These are phyloP conservation scores for Halophytophthora batemanensis DNA, from an alignment of 352 stramenopile genomes.

Conservation along the genomic window DNA sequence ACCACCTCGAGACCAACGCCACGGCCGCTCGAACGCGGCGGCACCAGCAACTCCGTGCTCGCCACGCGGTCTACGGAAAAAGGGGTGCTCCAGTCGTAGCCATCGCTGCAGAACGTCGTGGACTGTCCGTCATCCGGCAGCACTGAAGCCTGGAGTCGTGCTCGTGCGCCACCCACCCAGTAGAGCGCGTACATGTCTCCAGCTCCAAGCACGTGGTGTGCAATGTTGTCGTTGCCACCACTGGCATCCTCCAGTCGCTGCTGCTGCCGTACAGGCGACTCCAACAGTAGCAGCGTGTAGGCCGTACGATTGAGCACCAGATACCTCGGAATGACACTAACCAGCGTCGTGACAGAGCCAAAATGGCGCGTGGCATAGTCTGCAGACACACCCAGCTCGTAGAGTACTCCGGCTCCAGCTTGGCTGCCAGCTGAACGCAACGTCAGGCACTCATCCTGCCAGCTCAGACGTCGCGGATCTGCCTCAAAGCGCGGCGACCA, in stretches of 20 bases:
- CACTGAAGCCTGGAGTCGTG: constrained; percentile 53
- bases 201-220: constrained; percentile 68
- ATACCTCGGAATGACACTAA: constrained; percentile 83
- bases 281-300: constrained; percentile 65
- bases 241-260: constrained; percentile 22
- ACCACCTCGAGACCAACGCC: constrained; percentile 41
- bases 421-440: constrained; percentile 34
- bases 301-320: constrained; percentile 65
- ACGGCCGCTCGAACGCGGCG: constrained; percentile 28
- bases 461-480: constrained; percentile 70
- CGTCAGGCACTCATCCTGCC: constrained; percentile 80
- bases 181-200: constrained; percentile 79
- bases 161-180: constrained; percentile 57
- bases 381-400: constrained; percentile 78
- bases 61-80: constrained; percentile 52
- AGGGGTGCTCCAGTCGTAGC: constrained; percentile 62
- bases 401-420: constrained; percentile 37
- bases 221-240: constrained; percentile 35
- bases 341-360: constrained; percentile 75
- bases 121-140: constrained; percentile 30
- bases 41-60: constrained; percentile 49
- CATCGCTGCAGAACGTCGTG: constrained; percentile 24
- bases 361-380: constrained; percentile 84
- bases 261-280: constrained; percentile 29
- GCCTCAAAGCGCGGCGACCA: constrained; percentile 76